Evolutionary conservation across 176 grass and related monocot species (phyloP), one percentile per base, ranked within the genome.

Genomic region (Carex scoparia): DNA sequence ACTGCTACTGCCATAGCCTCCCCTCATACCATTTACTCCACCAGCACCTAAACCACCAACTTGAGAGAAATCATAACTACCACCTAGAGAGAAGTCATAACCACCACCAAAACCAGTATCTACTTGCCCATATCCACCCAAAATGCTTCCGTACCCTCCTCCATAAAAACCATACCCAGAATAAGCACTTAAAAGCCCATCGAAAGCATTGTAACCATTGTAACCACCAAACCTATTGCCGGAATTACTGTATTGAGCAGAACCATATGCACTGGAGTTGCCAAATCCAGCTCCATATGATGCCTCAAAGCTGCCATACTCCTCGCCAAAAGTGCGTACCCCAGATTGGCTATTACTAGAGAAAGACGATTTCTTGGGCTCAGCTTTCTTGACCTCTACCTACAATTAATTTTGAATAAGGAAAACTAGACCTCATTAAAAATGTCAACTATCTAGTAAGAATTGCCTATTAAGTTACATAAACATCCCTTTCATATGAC

Each of bases 341-440:
- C 93, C 93, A 94, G 88, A 73, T 81, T 89, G 87, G 79, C 90
- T 92, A 97, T 86, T 86, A 94, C 88, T 79, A 83, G 84, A 80
- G 70, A 92, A 93, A 82, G 89, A 88, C 66, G 86, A 86, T 92
- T 95, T 98, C 96, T 95, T 98, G 92, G 93, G 96, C 94, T 98
- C 93, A 85, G 96, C 96, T 93, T 90, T 98, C 89, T 98, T 98
- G 86, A 98, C 91, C 88, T 98, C 93, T 88, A 98, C 91, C 96
- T 98, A 95, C 91, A 98, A 88, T 90, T 88, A 97, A 94, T 93
- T 89, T 72, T 15, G 16, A 79, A 79, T 0, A 79, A 57, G 90
- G 87, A 87, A 85, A 85, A 84, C 90, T 91, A 92, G 82, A 82
- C 56, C 79, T 79, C 69, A 75, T 88, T 66, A 88, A 85, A 89